Evolutionary conservation across 129 eudicot genomes (phyloP), one percentile per base, ranked within the genome.

Genomic region (Tagetes erecta): DNA sequence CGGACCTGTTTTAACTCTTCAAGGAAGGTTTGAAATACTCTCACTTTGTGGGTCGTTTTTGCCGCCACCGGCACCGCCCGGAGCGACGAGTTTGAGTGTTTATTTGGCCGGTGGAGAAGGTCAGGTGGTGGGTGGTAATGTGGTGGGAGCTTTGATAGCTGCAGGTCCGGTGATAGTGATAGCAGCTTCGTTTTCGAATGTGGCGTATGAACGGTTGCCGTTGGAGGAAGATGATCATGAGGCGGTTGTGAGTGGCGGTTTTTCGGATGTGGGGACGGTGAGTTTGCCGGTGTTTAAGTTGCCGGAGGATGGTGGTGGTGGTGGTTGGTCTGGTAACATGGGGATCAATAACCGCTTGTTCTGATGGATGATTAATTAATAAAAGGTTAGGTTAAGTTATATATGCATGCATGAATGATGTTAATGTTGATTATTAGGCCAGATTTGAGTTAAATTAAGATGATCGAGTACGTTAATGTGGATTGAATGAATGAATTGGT

Each of bases 81-180:
- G 67, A 1, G 67, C 92, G 81, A 87, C 92, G 7, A 87, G 92
- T 53, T 70, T 87, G 83, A 84, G 84, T 27, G 73, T 87, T 6
- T 87, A 87, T 56, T 69, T 87, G 42, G 92, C 92, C 1, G 88
- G 89, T 8, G 92, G 92, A 40, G 87, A 87, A 76, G 89, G 87
- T 0, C 89, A 84, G 67, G 87, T 85, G 31, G 83, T 85, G 0
- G 89, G 87, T 36, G 89, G 93, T 8, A 83, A 80, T 64, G 89
- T 83, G 3, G 86, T 83, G 40, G 92, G 92, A 8, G 85, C 89
- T 13, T 56, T 87, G 58, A 83, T 87, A 31, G 93, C 93, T 0
- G 67, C 93, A 27, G 67, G 67, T 27, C 67, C 67, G 14, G 67
- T 62, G 67, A 37, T 62, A 5, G 67, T 62, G 41, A 36, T 62